Percentiles rank a stretch among this genome's conserved stretches.
These are phyloP conservation scores for Simplicillium aogashimaense DNA, from an alignment of 2,329 filamentous ascomycete species.

Conservation along the genomic window DNA sequence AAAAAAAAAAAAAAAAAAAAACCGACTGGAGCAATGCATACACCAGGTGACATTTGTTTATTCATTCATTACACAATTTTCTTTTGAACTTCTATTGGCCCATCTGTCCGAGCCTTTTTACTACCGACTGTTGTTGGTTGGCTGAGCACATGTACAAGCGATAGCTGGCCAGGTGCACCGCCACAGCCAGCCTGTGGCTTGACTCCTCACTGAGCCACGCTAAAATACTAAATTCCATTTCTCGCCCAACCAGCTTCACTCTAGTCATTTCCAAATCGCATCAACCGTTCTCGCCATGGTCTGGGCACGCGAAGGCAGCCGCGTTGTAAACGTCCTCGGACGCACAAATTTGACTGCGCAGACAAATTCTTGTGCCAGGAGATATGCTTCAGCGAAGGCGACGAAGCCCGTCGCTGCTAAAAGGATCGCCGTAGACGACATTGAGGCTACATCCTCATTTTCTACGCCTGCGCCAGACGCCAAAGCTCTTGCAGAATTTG, in stretches of 20 bases:
- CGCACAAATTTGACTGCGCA: conserved; percentile 16
- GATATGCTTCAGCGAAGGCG: conserved; percentile 37
- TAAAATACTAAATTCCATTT: background rate
- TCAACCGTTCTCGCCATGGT: conserved; percentile 22
- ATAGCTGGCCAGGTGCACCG: background rate
- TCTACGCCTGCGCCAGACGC: conserved; percentile 28
- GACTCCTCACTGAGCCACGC: conserved; percentile 3
- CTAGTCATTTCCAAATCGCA: background rate
- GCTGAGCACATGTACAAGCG: no score
- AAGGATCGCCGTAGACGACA: conserved; percentile 26
- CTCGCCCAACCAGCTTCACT: conserved; percentile 3
- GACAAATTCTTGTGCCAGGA: conserved; percentile 17
- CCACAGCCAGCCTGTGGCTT: conserved; percentile 4
- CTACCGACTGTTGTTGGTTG: no score
- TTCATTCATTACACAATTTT: no score
- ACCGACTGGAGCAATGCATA: no score
- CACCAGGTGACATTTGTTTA: no score
- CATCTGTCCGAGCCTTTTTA: no score
- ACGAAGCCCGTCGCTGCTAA: conserved; percentile 17
- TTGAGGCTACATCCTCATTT: conserved; percentile 42
- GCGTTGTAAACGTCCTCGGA: conserved; percentile 21
- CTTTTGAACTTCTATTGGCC: no score
- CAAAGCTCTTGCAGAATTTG: conserved; percentile 27
- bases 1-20: no score
- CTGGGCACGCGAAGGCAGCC: conserved; percentile 28